Evolutionary conservation across 73 alveolate species (phyloP).

Genomic region (Breviolum minutum): DNA sequence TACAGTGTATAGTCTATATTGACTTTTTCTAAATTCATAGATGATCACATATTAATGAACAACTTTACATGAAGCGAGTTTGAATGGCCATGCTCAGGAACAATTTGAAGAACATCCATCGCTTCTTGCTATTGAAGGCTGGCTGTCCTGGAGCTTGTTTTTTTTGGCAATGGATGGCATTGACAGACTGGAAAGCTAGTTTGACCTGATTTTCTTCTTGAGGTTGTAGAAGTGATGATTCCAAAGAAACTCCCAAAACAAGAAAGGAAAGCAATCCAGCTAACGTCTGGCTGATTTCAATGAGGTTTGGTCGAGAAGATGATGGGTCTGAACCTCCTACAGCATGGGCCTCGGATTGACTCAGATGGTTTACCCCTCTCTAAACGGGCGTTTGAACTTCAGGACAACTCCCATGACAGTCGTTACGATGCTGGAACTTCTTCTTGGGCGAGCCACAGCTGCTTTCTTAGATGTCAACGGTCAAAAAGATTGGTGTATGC

Average conservation of each 20-base stretch:
- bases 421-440: conserved; percentile 90
- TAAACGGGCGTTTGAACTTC: not conserved
- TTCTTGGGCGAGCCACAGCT: conserved; percentile 76
- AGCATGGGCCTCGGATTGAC: conserved; percentile 9
- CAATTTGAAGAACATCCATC: conserved; percentile 90
- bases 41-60: not conserved
- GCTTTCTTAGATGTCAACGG: not conserved
- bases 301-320: conserved; percentile 70
- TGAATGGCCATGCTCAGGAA: not conserved
- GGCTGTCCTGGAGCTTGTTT: not conserved
- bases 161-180: not conserved
- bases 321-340: conserved; percentile 88
- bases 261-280: no score
- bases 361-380: not conserved
- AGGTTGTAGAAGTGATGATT: no score
- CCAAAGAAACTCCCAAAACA: no score
- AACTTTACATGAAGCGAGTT: not conserved
- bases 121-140: conserved; percentile 70
- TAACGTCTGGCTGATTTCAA: no score
- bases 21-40: not conserved
- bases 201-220: not conserved
- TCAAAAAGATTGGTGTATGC: no score
- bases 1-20: not conserved
- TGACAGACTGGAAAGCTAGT: not conserved
- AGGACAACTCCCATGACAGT: conserved; percentile 93